Evolutionary conservation across 2,329 filamentous ascomycete genomes (phyloP).

Genomic region (Aspergillus neoniger): DNA sequence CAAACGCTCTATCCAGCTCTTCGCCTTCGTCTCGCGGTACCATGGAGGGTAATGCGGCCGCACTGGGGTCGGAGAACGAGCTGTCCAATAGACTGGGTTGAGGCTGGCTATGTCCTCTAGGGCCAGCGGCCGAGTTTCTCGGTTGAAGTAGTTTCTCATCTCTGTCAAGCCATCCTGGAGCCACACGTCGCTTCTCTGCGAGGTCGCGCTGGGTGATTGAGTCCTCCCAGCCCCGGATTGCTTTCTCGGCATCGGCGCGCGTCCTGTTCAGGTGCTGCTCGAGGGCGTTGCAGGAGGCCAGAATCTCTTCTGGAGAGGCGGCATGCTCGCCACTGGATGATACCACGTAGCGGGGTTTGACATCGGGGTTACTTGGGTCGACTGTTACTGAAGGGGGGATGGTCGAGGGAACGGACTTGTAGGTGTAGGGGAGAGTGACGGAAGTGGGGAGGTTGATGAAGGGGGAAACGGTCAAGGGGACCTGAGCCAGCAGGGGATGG

Average conservation of each 20-base stretch:
- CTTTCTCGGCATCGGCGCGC: constrained; percentile 64
- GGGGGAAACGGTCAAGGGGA: constrained; percentile 89
- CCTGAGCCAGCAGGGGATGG: constrained; percentile 86
- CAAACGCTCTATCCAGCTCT: constrained; percentile 57
- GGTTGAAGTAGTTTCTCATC: constrained; percentile 63
- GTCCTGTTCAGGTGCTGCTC: constrained; percentile 72
- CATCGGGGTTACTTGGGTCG: constrained; percentile 46
- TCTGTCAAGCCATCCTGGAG: constrained; percentile 66
- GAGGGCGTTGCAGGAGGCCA: constrained; percentile 76
- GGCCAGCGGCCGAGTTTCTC: constrained; percentile 23
- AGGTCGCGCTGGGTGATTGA: constrained; percentile 60
- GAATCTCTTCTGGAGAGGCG: constrained; percentile 83
- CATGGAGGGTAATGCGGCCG: constrained; percentile 41
- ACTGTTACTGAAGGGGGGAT: constrained; percentile 72
- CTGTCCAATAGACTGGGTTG: constrained; percentile 41
- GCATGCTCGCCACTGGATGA: constrained; percentile 78
- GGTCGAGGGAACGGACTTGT: constrained; percentile 84
- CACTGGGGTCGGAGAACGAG: constrained; percentile 35
- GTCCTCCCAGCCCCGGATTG: constrained; percentile 71
- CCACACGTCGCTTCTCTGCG: constrained; percentile 63
- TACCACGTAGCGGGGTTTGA: constrained; percentile 69
- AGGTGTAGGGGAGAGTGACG: constrained; percentile 91
- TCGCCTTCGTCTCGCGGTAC: constrained; percentile 51
- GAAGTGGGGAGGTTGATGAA: constrained; percentile 89
- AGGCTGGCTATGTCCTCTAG: constrained; percentile 16